Percentiles rank a stretch among this genome's conserved stretches.
phyloP scores from a whole-genome alignment of 805 yeast species.

The Soucietia sequanensis region DNA sequence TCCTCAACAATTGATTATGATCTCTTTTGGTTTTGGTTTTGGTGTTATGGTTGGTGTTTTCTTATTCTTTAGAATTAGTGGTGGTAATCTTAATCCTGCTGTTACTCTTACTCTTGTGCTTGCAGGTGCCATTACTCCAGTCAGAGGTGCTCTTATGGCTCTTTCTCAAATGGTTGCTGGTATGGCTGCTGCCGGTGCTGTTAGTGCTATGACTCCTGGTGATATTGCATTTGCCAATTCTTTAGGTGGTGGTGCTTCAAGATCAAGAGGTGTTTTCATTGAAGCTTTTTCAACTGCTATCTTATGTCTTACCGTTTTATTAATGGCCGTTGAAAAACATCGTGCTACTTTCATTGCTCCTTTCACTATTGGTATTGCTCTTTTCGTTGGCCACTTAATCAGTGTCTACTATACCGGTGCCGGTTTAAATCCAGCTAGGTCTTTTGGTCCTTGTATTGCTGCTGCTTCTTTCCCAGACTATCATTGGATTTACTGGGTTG shows the following conservation, averaged over 20 bases:
- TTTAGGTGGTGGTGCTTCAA: constrained; percentile 70
- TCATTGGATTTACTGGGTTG: constrained; percentile 93
- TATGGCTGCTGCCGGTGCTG: constrained; percentile 91
- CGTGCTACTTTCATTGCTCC: constrained; percentile 78
- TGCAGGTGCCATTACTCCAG: constrained; percentile 70
- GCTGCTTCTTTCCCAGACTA: constrained; percentile 70
- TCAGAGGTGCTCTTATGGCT: constrained; percentile 66
- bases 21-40: constrained; percentile 83
- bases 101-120: constrained; percentile 73
- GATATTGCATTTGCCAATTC: constrained; percentile 66
- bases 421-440: constrained; percentile 89
- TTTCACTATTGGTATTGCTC: constrained; percentile 75
- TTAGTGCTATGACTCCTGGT: constrained; percentile 83
- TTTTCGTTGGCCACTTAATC: constrained; percentile 79
- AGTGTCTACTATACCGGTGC: constrained; percentile 87
- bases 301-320: constrained; percentile 72
- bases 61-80: constrained; percentile 71
- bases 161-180: constrained; percentile 77
- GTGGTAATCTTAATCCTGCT: constrained; percentile 90
- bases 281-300: constrained; percentile 80
- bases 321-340: constrained; percentile 82
- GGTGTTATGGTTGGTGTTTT: constrained; percentile 75
- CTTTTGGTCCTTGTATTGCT: constrained; percentile 82
- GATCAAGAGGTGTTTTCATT: constrained; percentile 71
- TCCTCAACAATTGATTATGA: constrained; percentile 73